phyloP scores from a whole-genome alignment of 768 basidiomycete genomes.

The Arthromyces matolae region DNA sequence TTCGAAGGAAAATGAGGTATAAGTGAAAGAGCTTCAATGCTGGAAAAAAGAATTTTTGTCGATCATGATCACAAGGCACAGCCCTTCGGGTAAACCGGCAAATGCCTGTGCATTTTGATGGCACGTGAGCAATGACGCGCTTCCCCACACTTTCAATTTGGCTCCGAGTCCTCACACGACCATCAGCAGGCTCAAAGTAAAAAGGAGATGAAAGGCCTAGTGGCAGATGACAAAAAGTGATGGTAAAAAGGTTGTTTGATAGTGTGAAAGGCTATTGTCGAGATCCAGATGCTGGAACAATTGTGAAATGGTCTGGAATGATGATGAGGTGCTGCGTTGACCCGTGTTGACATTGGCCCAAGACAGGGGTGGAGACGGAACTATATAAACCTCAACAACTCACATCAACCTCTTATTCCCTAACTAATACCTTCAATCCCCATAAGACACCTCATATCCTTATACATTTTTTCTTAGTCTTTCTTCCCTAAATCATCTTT shows the following conservation, averaged over 20 bases:
- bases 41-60: no score
- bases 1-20: no score
- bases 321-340: conserved; percentile 12
- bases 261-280: neutral
- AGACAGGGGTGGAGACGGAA: conserved; percentile 15
- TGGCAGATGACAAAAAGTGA: no score
- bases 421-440: conserved; percentile 5
- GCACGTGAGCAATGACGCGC: conserved; percentile 11
- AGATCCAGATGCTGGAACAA: neutral
- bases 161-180: no score
- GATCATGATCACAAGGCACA: no score
- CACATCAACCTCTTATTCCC: neutral
- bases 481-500: neutral
- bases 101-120: conserved; percentile 4
- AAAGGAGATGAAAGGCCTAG: no score
- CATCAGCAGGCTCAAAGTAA: no score
- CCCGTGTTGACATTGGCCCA: conserved; percentile 16
- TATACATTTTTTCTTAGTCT: neutral
- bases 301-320: conserved; percentile 17
- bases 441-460: neutral
- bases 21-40: no score
- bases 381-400: conserved; percentile 20
- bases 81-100: no score
- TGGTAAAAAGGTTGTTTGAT: no score
- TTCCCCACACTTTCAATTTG: conserved; percentile 8